Evolutionary conservation across 176 grass and related monocot genomes (phyloP), one percentile per base, ranked within the genome.

Genomic region (Raddia distichophylla): DNA sequence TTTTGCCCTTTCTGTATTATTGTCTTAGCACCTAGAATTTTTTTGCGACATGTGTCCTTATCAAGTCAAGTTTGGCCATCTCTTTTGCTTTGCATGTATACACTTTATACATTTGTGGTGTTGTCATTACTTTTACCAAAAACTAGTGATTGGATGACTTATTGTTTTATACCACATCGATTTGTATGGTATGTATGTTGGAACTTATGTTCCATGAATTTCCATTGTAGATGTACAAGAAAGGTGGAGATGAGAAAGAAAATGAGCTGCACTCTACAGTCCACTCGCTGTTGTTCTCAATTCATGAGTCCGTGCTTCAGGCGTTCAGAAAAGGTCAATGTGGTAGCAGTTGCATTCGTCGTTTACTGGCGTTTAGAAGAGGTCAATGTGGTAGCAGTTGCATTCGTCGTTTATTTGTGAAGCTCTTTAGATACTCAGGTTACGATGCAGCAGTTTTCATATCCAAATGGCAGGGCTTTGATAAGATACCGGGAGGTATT

Each of bases 401-500:
- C 78, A 92, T 98, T 64, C 86, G 90, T 7, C 83, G 86, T 83
- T 86, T 87, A 12, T 82, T 94, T 6, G 92, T 87, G 14, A 93
- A 89, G 63, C 90, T 93, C 75, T 77, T 98, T 73, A 93, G 84
- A 80, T 84, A 80, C 27, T 93, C 92, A 4, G 95, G 95, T 35
- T 93, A 93, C 34, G 90, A 98, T 66, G 88, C 88, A 7, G 90
- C 92, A 14, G 81, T 94, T 10, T 98, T 92, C 66, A 40, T 80
- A 67, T 90, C 92, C 72, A 93, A 87, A 89, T 94, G 95, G 95
- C 92, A 93, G 61, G 86, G 87, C 1, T 80, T 90, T 55, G 90
- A 94, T 84, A 94, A 85, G 80, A 91, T 98, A 74, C 95, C 90
- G 56, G 88, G 95, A 89, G 95, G 95, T 94, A 91, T 5, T 57